Percentiles rank a stretch among this genome's conserved stretches.
phyloP scores from a whole-genome alignment of 2,329 filamentous ascomycete genomes.

The Colletotrichum scovillei region DNA sequence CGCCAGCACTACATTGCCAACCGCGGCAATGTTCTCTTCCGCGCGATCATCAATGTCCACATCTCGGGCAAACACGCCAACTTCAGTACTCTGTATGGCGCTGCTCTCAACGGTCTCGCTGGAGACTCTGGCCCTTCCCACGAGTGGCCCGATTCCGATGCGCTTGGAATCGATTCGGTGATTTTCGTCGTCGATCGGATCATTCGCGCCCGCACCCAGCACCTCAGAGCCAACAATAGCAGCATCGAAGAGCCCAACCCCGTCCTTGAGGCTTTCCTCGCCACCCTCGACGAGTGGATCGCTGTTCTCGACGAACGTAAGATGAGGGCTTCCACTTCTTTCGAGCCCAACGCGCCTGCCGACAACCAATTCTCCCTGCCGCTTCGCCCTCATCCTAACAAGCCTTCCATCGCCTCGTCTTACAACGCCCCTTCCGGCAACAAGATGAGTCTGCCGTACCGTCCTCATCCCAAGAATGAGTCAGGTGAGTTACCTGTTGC shows the following conservation, averaged over 20 bases:
- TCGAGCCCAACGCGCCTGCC: background rate
- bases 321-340: background rate
- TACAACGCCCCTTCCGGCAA: background rate
- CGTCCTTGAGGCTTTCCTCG: background rate
- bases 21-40: background rate
- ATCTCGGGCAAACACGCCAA: background rate
- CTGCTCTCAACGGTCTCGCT: background rate
- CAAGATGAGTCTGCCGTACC: background rate
- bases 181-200: background rate
- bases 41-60: background rate
- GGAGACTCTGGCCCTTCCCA: background rate
- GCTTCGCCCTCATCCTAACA: background rate
- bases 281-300: background rate
- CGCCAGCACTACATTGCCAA: background rate
- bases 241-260: background rate
- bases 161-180: background rate
- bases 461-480: background rate
- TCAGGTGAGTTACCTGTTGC: background rate
- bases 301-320: background rate
- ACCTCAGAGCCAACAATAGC: background rate
- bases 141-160: background rate
- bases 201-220: background rate
- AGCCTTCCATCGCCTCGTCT: background rate
- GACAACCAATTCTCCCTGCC: background rate
- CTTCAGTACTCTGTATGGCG: background rate